Base-by-base conservation (phyloP, 345 rosid genomes). In the Salix dunnii region DNA sequence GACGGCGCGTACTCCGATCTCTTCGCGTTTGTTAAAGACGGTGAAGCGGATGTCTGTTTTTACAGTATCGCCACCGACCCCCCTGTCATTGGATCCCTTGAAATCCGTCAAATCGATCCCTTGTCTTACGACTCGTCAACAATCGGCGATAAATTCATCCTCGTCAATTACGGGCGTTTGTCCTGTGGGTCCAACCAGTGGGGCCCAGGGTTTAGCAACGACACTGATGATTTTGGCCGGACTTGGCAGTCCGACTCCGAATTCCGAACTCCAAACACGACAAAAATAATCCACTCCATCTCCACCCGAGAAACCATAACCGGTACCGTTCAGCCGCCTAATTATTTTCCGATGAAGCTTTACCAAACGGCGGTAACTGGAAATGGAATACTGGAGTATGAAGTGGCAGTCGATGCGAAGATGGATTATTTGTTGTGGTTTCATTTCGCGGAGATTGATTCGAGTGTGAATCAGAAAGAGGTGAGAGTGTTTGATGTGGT, bases 1-100 rank as follows among this genome's bases (percentile, higher is more conserved):
- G 91, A 88, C 74, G 99, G 99, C 36, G 92, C 98, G 38, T 96
- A 96, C 71, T 92, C 99, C 62, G 99, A 96, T 88, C 94, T 94
- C 33, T 88, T 91, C 77, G 94, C 93, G 2, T 89, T 87, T 73
- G 89, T 96, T 55, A 64, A 72, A 8, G 98, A 94, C 83, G 97
- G 96, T 7, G 91, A 92, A 64, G 93, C 89, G 1, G 99, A 91
- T 72, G 70, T 96, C 30, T 96, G 99, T 79, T 94, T 96, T 79
- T 92, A 92, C 84, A 90, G 98, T 77, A 87, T 96, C 46, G 99
- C 98, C 66, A 96, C 99, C 21, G 97, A 96, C 70, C 89, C 98
- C 79, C 98, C 98, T 1, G 83, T 94, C n/a, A 81, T 96, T 16
- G 98, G 94, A 51, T 91, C 98, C 2, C 88, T 96, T 4, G 90